Evolutionary conservation across 23 red algal species (phyloP).

Genomic region (Cyanidiococcus yangmingshanensis): DNA sequence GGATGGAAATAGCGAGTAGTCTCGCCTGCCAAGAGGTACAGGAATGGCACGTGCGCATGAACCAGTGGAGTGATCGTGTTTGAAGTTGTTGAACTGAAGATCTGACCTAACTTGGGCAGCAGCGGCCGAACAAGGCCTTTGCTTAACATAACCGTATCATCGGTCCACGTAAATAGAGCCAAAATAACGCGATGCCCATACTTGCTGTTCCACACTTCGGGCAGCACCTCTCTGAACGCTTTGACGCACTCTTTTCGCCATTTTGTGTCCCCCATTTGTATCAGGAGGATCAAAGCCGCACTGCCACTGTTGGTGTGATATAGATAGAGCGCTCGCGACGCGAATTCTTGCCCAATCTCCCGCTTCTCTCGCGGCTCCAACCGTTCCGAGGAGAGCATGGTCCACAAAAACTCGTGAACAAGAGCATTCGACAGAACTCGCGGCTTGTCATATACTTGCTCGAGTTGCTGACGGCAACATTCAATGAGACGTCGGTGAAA

Average conservation of each 20-base stretch:
- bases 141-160: constrained; percentile 27
- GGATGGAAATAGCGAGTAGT: constrained; percentile 1
- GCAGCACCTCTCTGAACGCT: background rate
- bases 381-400: background rate
- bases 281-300: background rate
- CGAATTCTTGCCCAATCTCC: background rate
- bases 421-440: background rate
- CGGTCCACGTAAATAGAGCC: background rate
- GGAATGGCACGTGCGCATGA: background rate
- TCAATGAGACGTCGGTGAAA: background rate
- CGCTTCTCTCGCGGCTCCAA: background rate
- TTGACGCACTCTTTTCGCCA: background rate
- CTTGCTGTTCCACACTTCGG: background rate
- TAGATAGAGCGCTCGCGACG: background rate
- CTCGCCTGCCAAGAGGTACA: background rate
- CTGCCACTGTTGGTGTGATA: background rate
- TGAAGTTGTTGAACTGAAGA: background rate
- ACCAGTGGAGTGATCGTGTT: background rate
- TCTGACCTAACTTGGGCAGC: background rate
- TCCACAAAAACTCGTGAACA: background rate
- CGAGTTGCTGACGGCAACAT: background rate
- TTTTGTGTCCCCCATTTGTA: background rate
- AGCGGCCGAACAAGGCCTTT: constrained; percentile 1
- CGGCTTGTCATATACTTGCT: background rate
- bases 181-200: constrained; percentile 19